phyloP scores from a whole-genome alignment of 306 rosid species.

The Gastrolobium villosum region DNA sequence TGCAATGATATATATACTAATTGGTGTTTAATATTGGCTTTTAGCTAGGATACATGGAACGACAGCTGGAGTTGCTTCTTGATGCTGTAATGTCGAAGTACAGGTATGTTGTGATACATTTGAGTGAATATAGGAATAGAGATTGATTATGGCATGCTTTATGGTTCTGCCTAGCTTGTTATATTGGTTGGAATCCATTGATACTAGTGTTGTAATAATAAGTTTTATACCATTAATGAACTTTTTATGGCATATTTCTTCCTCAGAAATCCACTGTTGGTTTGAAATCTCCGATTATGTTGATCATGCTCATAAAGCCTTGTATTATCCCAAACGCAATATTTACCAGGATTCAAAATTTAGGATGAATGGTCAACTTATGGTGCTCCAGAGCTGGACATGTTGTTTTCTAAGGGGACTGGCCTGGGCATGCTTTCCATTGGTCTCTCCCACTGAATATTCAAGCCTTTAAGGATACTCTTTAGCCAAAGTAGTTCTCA shows the following conservation, averaged over 20 bases:
- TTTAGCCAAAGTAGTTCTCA: too few relatives aligned
- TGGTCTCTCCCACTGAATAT: too few relatives aligned
- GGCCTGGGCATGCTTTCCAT: too few relatives aligned
- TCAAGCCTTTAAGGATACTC: too few relatives aligned
- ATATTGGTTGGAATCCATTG: background rate
- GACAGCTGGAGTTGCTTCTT: conserved; percentile 79
- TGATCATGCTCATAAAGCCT: background rate
- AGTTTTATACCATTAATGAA: background rate
- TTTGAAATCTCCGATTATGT: conserved; percentile 4
- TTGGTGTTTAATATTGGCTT: conserved; percentile 36
- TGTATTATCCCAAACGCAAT: background rate
- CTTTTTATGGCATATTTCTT: background rate
- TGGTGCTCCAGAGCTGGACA: background rate
- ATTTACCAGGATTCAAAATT: background rate
- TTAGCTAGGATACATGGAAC: conserved; percentile 86
- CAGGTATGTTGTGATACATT: conserved; percentile 62
- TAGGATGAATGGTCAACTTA: background rate
- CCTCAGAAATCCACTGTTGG: background rate
- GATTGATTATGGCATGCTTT: background rate
- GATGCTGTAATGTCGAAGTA: conserved; percentile 63
- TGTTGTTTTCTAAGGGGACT: too few relatives aligned
- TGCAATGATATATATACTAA: conserved; percentile 11
- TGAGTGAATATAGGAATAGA: conserved; percentile 1
- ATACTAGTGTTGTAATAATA: background rate
- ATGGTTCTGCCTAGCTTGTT: background rate